These are phyloP conservation scores for Fraxinus ornus DNA, from an alignment of 305 asterid genomes.

Conservation along the genomic window DNA sequence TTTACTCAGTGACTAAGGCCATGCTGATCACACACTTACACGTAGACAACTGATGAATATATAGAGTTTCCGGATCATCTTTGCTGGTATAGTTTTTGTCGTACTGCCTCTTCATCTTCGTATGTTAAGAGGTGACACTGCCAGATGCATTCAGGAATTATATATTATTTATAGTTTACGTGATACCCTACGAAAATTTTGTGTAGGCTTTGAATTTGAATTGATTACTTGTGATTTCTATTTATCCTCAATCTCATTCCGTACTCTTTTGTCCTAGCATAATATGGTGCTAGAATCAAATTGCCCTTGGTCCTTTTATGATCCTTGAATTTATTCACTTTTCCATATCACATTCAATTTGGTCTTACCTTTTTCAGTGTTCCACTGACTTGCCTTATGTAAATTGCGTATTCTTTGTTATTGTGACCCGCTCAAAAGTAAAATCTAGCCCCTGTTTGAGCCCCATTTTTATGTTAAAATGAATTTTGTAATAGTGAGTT, in stretches of 20 bases:
- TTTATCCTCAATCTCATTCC: not conserved
- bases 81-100: not conserved
- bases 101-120: slow-evolving; percentile 7
- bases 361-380: not conserved
- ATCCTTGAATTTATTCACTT: not conserved
- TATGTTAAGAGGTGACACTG: not conserved
- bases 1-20: slow-evolving; percentile 7
- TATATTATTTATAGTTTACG: not conserved
- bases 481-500: too few species aligned
- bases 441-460: not conserved
- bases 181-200: not conserved
- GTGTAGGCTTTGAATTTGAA: not conserved
- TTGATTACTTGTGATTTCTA: not conserved
- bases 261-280: not conserved
- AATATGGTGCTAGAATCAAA: not conserved
- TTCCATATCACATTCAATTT: not conserved
- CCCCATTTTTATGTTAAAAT: too few species aligned
- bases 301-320: not conserved
- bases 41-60: not conserved
- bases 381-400: not conserved
- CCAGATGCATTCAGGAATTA: not conserved
- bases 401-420: not conserved
- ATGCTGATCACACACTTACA: slow-evolving; percentile 12
- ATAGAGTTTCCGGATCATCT: not conserved
- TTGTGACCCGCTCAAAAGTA: not conserved